Conservation (phyloP, 345 rosid genomes). For the Brassica juncea region DNA sequence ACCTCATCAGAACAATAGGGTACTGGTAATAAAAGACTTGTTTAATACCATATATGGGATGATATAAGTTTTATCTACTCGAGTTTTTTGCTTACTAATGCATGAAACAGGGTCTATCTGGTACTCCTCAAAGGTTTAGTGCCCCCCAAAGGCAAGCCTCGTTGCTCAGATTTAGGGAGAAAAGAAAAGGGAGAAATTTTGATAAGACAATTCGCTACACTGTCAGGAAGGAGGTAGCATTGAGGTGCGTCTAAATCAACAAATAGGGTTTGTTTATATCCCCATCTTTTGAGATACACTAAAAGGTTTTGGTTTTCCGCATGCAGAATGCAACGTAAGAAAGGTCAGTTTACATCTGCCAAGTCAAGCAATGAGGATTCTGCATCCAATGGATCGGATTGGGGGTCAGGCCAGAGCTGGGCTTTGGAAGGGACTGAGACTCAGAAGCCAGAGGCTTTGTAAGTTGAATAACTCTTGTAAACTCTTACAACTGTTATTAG, state of each 20-base stretch:
- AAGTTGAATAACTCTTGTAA: conserved; percentile 29
- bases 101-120: conserved; percentile 48
- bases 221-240: conserved; percentile 67
- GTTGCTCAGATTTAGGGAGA: conserved; percentile 57
- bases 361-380: conserved; percentile 60
- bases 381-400: conserved; percentile 48
- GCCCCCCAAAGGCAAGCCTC: conserved; percentile 64
- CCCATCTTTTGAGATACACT: background rate
- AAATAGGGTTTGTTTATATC: background rate
- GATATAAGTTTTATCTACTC: background rate
- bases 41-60: conserved; percentile 2
- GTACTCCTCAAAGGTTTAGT: conserved; percentile 55
- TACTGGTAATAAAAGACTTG: conserved; percentile 29
- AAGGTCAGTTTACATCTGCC: conserved; percentile 65
- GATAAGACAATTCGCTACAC: conserved; percentile 67
- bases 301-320: background rate
- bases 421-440: conserved; percentile 49
- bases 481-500: background rate
- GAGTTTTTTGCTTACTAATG: conserved; percentile 31
- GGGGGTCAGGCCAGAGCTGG: conserved; percentile 57
- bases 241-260: conserved; percentile 47
- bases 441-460: conserved; percentile 54
- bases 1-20: conserved; percentile 47
- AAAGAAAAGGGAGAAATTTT: conserved; percentile 61
- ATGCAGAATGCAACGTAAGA: conserved; percentile 66